Evolutionary conservation across 2,329 filamentous ascomycete species (phyloP), one percentile per base, ranked within the genome.

Genomic region (Byssoonygena ceratinophila): DNA sequence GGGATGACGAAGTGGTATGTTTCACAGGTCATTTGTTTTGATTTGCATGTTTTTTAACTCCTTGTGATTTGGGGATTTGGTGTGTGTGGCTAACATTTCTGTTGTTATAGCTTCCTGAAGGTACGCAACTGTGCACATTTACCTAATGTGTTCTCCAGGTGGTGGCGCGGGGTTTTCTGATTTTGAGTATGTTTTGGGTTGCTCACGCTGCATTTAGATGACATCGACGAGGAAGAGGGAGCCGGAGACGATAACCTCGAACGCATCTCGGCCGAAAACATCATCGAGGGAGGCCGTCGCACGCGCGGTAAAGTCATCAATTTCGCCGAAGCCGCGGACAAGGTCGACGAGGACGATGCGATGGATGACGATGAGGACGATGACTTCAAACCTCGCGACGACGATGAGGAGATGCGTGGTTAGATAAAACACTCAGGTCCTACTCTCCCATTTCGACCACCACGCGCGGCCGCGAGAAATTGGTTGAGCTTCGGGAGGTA

Each of bases 291-390:
- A 59, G 84, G 84, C 58, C 81, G 83, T 63, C 91, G 92, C 70
- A 97, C 91, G 58, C 91, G 91, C 65, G 90, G 90, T 66, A 87
- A 87, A 71, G 79, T 83, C 65, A 96, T 97, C 68, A 87, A 97
- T 77, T 97, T 87, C 72, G 85, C 85, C 64, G 89, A 94, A 75
- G 90, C 90, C 18, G 88, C 87, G 23, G 78, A 85, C 71, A 82
- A 94, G 70, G 79, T 85, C 27, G 85, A 85, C 43, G 83, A 86
- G 55, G 84, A 82, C 43, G 81, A 79, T 22, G 74, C 77, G 36
- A 78, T 79, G 66, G 72, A 76, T 31, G 77, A 82, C 57, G 81
- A 83, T 58, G 71, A 71, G 14, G 69, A 67, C n/a, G 68, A 73
- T 53, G 71, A 71, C 56, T 66, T 68, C 46, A 58, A 65, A 25